Evolutionary conservation across 2,329 filamentous ascomycete genomes (phyloP).

Genomic region (Cladosporium sp.): DNA sequence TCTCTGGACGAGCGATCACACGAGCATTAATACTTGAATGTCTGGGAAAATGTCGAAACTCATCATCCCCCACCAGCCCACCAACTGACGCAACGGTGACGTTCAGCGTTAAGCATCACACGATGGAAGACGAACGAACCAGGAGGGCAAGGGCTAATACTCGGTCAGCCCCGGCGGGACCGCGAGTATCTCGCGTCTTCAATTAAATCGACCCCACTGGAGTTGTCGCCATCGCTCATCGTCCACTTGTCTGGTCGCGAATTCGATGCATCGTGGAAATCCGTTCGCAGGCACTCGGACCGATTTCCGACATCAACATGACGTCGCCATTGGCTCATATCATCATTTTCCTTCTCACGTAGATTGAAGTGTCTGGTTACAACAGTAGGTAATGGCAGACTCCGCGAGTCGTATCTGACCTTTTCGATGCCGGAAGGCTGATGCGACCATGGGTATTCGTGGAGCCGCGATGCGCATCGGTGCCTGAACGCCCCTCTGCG

Average conservation of each 20-base stretch:
- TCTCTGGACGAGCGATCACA: conserved; percentile 1
- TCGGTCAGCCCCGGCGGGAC: background rate
- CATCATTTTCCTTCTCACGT: background rate
- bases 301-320: background rate
- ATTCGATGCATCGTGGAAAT: background rate
- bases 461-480: background rate
- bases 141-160: conserved; percentile 9
- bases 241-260: background rate
- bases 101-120: conserved; percentile 4
- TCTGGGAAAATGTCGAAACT: background rate
- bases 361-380: background rate
- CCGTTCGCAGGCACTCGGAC: background rate
- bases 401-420: background rate
- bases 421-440: background rate
- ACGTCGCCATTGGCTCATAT: background rate
- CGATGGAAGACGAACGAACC: conserved; percentile 14
- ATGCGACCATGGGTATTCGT: background rate
- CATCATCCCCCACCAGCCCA: conserved; percentile 7
- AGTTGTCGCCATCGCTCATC: background rate
- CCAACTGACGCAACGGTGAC: conserved; percentile 16
- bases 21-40: conserved; percentile 14
- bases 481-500: background rate
- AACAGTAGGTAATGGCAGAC: background rate
- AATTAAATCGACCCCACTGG: conserved; percentile 14
- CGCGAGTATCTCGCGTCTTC: background rate